These are phyloP conservation scores for Plenodomus tracheiphilus DNA, from an alignment of 2,329 filamentous ascomycete species.

Conservation along the genomic window DNA sequence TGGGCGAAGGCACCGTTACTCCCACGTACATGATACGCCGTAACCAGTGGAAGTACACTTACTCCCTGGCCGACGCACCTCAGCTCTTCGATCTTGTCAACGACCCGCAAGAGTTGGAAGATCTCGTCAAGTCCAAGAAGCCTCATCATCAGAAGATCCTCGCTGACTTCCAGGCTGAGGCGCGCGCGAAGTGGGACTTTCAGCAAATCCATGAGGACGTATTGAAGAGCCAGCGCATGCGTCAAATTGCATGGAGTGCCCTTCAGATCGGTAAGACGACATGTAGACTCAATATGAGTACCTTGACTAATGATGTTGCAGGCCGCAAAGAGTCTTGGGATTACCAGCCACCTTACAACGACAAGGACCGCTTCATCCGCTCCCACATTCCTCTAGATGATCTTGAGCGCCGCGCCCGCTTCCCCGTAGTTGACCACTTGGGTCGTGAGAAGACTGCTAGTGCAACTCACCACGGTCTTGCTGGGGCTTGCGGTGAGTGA, in stretches of 20 bases:
- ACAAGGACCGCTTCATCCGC: slow-evolving; percentile 73
- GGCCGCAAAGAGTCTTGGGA: slow-evolving; percentile 72
- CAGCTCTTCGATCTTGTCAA: slow-evolving; percentile 79
- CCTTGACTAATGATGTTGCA: slow-evolving; percentile 10
- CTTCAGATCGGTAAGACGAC: slow-evolving; percentile 66
- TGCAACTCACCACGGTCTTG: slow-evolving; percentile 40
- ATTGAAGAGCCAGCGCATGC: slow-evolving; percentile 74
- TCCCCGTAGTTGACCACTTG: slow-evolving; percentile 59
- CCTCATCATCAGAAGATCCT: slow-evolving; percentile 46
- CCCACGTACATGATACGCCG: slow-evolving; percentile 94
- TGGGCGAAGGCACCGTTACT: slow-evolving; percentile 85
- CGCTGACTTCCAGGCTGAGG: slow-evolving; percentile 72
- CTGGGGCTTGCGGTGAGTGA: slow-evolving; percentile 42
- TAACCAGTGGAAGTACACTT: slow-evolving; percentile 88
- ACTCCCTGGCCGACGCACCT: slow-evolving; percentile 78
- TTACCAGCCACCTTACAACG: slow-evolving; percentile 74
- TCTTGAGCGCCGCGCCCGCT: slow-evolving; percentile 75
- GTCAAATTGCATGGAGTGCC: slow-evolving; percentile 78
- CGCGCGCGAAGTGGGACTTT: slow-evolving; percentile 78
- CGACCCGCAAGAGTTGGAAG: slow-evolving; percentile 77
- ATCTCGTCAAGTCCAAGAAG: slow-evolving; percentile 59
- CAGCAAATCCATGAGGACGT: slow-evolving; percentile 74
- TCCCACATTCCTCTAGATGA: slow-evolving; percentile 80
- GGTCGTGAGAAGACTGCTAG: slow-evolving; percentile 43
- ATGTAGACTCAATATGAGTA: not conserved